phyloP scores from a whole-genome alignment of 495 filamentous ascomycete genomes.

The Tuber magnatum region DNA sequence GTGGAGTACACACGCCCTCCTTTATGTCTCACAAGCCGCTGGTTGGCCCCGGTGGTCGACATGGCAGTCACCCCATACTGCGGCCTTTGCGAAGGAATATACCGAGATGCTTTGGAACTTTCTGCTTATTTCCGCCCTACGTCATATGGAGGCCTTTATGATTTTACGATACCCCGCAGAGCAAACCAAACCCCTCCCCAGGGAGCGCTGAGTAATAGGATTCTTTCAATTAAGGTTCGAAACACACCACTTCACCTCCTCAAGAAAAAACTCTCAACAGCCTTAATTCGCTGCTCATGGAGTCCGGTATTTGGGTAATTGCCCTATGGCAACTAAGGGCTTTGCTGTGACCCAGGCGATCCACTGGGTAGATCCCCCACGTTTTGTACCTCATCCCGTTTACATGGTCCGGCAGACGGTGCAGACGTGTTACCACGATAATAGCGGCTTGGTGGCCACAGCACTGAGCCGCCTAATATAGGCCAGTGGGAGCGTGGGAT shows the following conservation, averaged over 20 bases:
- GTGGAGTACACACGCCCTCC: background rate
- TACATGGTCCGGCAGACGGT: background rate
- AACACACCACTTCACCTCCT: background rate
- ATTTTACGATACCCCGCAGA: background rate
- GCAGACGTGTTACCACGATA: background rate
- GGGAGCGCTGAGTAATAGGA: background rate
- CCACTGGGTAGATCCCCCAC: background rate
- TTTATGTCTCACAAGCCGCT: background rate
- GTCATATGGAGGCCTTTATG: constrained; percentile 1
- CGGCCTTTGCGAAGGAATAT: background rate
- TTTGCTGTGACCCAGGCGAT: background rate
- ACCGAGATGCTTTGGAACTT: background rate
- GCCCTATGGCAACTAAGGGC: background rate
- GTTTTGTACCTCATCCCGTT: background rate
- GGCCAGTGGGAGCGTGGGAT: background rate
- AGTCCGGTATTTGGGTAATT: background rate
- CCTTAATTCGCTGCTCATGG: background rate
- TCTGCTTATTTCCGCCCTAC: background rate
- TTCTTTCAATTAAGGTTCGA: background rate
- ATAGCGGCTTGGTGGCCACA: background rate
- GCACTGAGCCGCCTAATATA: background rate
- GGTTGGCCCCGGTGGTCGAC: background rate
- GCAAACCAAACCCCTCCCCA: background rate
- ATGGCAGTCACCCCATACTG: background rate
- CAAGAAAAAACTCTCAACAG: background rate